Conservation (phyloP, 805 yeast genomes). For the Kodamaea leandrae region DNA sequence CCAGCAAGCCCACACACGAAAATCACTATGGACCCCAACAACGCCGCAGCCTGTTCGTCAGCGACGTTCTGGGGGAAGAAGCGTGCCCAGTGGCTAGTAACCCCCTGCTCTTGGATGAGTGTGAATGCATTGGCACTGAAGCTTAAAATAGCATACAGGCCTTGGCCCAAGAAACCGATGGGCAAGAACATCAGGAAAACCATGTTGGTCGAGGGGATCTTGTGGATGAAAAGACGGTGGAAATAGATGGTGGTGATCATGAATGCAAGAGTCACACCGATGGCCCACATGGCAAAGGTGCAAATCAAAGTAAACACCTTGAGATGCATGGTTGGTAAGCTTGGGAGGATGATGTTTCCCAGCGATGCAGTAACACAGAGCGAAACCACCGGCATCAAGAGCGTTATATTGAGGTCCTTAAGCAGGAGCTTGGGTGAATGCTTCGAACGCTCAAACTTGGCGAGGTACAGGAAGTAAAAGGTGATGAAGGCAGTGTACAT, state of each 20-base stretch:
- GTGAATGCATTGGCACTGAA: conserved; percentile 45
- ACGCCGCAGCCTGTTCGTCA: conserved; percentile 2
- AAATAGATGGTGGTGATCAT: conserved; percentile 52
- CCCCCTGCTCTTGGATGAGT: conserved; percentile 3
- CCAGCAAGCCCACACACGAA: conserved; percentile 24
- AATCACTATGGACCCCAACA: conserved; percentile 5
- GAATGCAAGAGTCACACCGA: conserved; percentile 62
- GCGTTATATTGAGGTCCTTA: conserved; percentile 49
- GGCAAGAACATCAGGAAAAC: conserved; percentile 75
- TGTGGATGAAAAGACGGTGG: conserved; percentile 55
- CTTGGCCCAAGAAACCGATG: conserved; percentile 85
- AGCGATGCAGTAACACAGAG: conserved; percentile 71
- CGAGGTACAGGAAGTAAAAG: conserved; percentile 47
- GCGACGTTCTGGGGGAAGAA: background rate
- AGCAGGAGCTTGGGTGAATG: conserved; percentile 16
- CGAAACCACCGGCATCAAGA: conserved; percentile 76
- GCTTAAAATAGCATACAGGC: conserved; percentile 62
- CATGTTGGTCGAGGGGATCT: conserved; percentile 53
- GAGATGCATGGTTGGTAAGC: conserved; percentile 42
- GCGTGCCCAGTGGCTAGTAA: conserved; percentile 1
- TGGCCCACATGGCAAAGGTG: conserved; percentile 61
- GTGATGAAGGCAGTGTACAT: conserved; percentile 61
- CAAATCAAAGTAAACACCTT: conserved; percentile 53
- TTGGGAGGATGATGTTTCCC: conserved; percentile 55
- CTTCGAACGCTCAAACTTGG: conserved; percentile 27